Base-by-base conservation (phyloP, 768 basidiomycete genomes). In the Auricularia sp. region DNA sequence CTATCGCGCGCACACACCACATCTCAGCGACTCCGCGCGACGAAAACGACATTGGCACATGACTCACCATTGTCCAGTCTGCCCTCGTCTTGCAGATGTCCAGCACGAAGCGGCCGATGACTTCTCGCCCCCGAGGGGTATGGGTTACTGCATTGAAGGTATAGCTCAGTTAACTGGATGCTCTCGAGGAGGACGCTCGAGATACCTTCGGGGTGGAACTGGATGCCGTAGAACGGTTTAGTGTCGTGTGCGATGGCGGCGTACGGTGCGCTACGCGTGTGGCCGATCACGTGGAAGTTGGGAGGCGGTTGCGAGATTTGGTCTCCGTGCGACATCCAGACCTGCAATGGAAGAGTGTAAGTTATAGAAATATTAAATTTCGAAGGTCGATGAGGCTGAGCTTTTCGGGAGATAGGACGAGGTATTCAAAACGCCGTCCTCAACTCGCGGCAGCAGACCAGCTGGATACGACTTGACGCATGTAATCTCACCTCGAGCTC, bases 291-390 rank as follows among this genome's bases (percentile, higher is more conserved):
- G 71, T 91, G 87, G 77, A 97, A 99, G 70, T 88, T 79, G 0
- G 86, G 77, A 16, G 96, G 97, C 2, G 89, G 83, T 61, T 81
- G 83, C 34, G 86, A 89, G 39, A 98, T 82, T 68, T 96, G 93
- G 76, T 98, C 97, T 11, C 95, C 94, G 73, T 99, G 97, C 18
- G 96, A 98, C 97, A 98, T 98, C 97, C 97, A 98, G 62, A 98
- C 96, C 96, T 98, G 67, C 81, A 97, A 86, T 70, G 39, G 8
- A 14, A 42, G 3, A 2, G 39, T 42, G 39, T 42, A 0, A 29
- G 29, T 29, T 3, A 29, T 29, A 29, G 29, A 29, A 29, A 29
- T 29, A 29, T 3, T 29, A 29, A 29, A 29, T 0, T 29, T 29
- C 29, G 29, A 29, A 29, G 29, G 29, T 29, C 29, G 29, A 29